Base-by-base conservation (phyloP, 352 stramenopile genomes). In the Globisporangium mamillatum region DNA sequence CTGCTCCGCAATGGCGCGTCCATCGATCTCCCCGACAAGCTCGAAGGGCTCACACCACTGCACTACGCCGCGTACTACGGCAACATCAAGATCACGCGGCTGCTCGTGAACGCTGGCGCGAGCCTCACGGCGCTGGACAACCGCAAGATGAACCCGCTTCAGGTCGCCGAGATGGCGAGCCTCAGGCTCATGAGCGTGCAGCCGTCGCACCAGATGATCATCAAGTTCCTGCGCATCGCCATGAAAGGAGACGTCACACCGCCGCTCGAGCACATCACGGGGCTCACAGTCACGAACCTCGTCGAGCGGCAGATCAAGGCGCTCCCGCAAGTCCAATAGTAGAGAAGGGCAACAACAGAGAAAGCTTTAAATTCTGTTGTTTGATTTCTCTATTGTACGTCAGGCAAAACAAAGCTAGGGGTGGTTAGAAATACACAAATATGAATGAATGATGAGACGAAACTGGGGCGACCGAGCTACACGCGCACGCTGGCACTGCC, bases 181-280 rank as follows among this genome's bases (percentile, higher is more conserved):
- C 80, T 94, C 36, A 88, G 87, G 64, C 67, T 91, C n/a, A 70
- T 76, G 16, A 94, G 80, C 69, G 84, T 91, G 46, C 83, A 92
- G 66, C 86, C 86, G n/a, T 90, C 83, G 22, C 86, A 94, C 56
- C 84, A 92, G 54, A 90, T 94, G 81, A 90, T 94, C 73, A 82
- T 89, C 64, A 91, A 91, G 66, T 92, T 89, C 62, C 63, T 94
- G n/a, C 84, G 86, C 46, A 81, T 86, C 27, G 75, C 83, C 34
- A 94, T 94, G 86, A 89, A 90, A 25, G 74, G 90, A 55, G 64
- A 80, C 25, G 84, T 73, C n/a, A 92, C 84, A 27, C 86, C 84
- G 54, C 81, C 84, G n/a, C 78, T 94, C 18, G 80, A 94, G 61
- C 75, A 93, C 72, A 83, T 88, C 24, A 88, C 83, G 1, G 86